Base-by-base conservation (phyloP, 106 monocot genomes). In the Narthecium ossifragum region DNA sequence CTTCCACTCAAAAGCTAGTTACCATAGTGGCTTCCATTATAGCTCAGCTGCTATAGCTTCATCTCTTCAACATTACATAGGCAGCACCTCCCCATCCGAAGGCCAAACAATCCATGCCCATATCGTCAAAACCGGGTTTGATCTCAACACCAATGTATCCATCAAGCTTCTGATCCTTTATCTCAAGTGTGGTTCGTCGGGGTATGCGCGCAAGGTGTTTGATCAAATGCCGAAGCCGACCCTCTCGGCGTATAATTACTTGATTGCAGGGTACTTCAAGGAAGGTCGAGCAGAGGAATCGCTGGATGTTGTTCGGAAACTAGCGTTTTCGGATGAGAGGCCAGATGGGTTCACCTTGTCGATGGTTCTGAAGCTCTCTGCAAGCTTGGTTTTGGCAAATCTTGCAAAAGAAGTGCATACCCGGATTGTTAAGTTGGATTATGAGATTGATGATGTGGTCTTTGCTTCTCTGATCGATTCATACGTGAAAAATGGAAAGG, bases 261-360 rank as follows among this genome's bases (percentile, higher is more conserved):
- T 98, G 50, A 74, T 84, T 17, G 67, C 81, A 2, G 98, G 80
- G 10, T 98, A 87, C 67, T 81, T 77, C 66, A 84, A 61, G 23
- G 61, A 32, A 43, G 78, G 81, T 13, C 22, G 28, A 2, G 30
- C 60, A 4, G 61, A 59, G 0, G 69, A 84, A 15, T 53, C 74
- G 14, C 69, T 98, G 10, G 53, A 49, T 2, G 65, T 98, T 23
- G 64, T 85, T 15, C 51, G 77, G 6, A 63, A 54, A 27, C 64
- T 91, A 8, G 34, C 57, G 1, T 68, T 76, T 46, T 67, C 58
- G 4, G 74, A 63, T 39, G 76, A 71, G 37, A 81, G 51, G 66
- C 81, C 84, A 5, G 87, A 98, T 18, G 67, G 59, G 47, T 98
- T 98, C 60, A 74, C 79, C 1, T 66, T 96, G 31, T 96, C 96